Evolutionary conservation across 352 stramenopile species (phyloP).

Genomic region (Pythium rhizo-oryzae): DNA sequence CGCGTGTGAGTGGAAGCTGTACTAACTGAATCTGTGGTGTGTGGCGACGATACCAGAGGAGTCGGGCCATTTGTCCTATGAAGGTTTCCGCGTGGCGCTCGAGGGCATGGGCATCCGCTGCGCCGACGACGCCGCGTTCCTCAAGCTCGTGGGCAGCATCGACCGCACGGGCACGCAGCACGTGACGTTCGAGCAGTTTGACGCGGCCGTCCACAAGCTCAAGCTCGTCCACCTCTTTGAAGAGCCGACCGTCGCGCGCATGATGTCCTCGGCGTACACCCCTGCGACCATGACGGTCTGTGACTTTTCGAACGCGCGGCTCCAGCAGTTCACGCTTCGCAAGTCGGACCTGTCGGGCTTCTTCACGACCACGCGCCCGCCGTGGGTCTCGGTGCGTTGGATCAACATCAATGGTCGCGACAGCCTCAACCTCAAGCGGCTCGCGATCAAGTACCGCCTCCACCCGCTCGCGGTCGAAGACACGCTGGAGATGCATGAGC

Average conservation of each 20-base stretch:
- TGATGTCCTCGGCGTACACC: conserved; percentile 55
- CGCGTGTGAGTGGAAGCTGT: not conserved
- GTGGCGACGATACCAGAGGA: conserved; percentile 16
- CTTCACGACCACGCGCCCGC: conserved; percentile 71
- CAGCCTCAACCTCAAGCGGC: conserved; percentile 80
- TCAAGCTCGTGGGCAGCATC: conserved; percentile 74
- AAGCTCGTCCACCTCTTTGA: conserved; percentile 89
- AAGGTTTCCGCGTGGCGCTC: conserved; percentile 58
- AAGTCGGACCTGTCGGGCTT: conserved; percentile 60
- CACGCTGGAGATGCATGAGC: conserved; percentile 85
- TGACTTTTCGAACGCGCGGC: conserved; percentile 74
- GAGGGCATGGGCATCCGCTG: conserved; percentile 76
- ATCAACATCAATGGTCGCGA: conserved; percentile 86
- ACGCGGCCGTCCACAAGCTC: conserved; percentile 81
- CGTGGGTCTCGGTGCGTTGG: conserved; percentile 85
- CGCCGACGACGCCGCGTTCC: conserved; percentile 64
- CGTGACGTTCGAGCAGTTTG: conserved; percentile 77
- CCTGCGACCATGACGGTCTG: conserved; percentile 68
- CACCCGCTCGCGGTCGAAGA: conserved; percentile 89
- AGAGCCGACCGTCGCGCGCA: conserved; percentile 58
- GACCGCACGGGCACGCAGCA: conserved; percentile 43
- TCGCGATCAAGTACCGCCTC: conserved; percentile 88
- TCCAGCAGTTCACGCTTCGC: conserved; percentile 70
- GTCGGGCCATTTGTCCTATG: conserved; percentile 53
- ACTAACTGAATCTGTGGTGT: not conserved